phyloP scores from a whole-genome alignment of 2,329 filamentous ascomycete genomes.

The Colletotrichum sojae region DNA sequence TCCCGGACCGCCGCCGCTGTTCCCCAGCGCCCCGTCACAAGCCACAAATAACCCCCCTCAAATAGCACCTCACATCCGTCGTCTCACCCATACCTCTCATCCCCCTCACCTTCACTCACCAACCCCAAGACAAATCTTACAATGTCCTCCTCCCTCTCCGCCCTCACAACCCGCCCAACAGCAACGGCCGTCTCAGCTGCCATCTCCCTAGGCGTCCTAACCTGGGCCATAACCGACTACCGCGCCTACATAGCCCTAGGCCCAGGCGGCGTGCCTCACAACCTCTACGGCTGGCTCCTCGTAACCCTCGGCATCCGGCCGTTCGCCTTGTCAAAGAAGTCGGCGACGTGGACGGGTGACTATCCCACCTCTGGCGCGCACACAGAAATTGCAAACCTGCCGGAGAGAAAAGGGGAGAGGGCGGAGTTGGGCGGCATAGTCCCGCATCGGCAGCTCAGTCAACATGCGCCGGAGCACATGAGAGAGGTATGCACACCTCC shows the following conservation, averaged over 20 bases:
- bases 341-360: conserved; percentile 25
- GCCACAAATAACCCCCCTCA: too few species aligned
- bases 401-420: conserved; percentile 1
- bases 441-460: conserved; percentile 36
- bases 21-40: too few species aligned
- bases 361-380: conserved; percentile 25
- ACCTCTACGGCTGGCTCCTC: conserved; percentile 57
- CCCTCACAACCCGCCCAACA: too few species aligned
- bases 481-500: conserved; percentile 1
- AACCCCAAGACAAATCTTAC: too few species aligned
- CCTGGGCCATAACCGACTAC: conserved; percentile 48
- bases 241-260: conserved; percentile 58
- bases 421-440: conserved; percentile 31
- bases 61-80: too few species aligned
- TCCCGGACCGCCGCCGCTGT: too few species aligned
- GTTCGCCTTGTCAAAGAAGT: conserved; percentile 24
- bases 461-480: conserved; percentile 37
- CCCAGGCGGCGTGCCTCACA: conserved; percentile 59
- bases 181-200: conserved; percentile 4
- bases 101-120: too few species aligned
- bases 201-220: conserved; percentile 2
- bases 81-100: too few species aligned
- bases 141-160: too few species aligned
- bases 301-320: conserved; percentile 34
- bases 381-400: conserved; percentile 7